Evolutionary conservation across 2,329 filamentous ascomycete species (phyloP).

Genomic region (Fusarium nodosum): DNA sequence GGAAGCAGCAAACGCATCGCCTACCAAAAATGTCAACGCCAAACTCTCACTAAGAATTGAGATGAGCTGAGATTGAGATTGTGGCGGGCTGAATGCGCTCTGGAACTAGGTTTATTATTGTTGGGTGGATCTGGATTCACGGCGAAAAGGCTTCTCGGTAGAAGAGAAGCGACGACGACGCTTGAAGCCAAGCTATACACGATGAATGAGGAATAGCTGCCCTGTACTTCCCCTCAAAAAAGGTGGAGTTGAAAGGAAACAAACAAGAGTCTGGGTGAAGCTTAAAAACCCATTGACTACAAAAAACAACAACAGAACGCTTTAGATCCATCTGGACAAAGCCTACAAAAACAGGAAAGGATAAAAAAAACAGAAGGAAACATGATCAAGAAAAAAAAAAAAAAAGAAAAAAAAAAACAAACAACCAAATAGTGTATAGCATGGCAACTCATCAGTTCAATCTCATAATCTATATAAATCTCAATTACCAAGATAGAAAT

Average conservation of each 20-base stretch:
- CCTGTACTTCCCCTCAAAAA: conserved; percentile 16
- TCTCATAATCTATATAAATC: conserved; percentile 8
- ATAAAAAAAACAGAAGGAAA: conserved; percentile 10
- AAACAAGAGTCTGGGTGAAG: conserved; percentile 25
- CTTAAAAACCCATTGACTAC: conserved; percentile 16
- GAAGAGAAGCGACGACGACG: conserved; percentile 28
- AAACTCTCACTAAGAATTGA: conserved; percentile 16
- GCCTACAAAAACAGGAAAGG: conserved; percentile 5
- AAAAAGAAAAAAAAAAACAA: conserved; percentile 11
- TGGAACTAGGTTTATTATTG: conserved; percentile 24
- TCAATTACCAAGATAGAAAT: neutral
- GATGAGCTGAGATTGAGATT: conserved; percentile 20
- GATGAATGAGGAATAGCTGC: conserved; percentile 37
- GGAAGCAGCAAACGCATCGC: conserved; percentile 24
- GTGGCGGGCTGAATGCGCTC: conserved; percentile 37
- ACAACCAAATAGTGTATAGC: neutral
- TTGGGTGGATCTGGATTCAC: conserved; percentile 23
- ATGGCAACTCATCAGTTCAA: conserved; percentile 3
- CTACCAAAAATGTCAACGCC: conserved; percentile 25
- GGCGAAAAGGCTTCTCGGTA: conserved; percentile 26
- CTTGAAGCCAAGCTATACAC: conserved; percentile 31
- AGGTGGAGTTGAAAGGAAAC: conserved; percentile 26
- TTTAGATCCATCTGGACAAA: conserved; percentile 25
- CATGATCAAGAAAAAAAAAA: conserved; percentile 8
- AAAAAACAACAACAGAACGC: conserved; percentile 19